A percentile compares a stretch with the other conserved stretches of the same genome.
phyloP scores from a whole-genome alignment of 139 green algal species.

The Chlorella sp. region DNA sequence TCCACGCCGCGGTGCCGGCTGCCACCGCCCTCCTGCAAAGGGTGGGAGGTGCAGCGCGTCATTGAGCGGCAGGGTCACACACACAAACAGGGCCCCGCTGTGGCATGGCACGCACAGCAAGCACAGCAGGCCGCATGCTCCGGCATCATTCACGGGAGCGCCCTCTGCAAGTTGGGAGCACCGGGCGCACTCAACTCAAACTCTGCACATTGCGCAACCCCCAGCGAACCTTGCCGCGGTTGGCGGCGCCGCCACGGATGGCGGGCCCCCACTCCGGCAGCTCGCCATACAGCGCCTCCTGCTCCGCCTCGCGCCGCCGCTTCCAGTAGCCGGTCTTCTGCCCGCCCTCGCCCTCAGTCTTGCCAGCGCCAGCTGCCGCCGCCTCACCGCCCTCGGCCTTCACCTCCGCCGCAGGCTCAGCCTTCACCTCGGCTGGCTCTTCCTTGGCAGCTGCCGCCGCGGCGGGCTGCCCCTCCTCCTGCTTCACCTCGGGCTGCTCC shows the following conservation, averaged over 20 bases:
- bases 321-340: background rate
- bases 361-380: background rate
- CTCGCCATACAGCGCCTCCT: background rate
- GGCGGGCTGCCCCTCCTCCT: slow-evolving; percentile 16
- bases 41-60: too few species aligned
- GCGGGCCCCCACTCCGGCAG: too few species aligned
- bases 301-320: background rate
- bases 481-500: background rate
- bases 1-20: slow-evolving; percentile 58
- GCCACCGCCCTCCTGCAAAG: background rate
- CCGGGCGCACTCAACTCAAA: too few species aligned
- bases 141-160: too few species aligned
- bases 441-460: background rate
- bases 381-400: background rate
- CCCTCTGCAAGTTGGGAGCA: too few species aligned
- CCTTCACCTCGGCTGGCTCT: background rate
- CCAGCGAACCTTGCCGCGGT: background rate
- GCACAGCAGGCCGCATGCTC: too few species aligned
- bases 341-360: background rate
- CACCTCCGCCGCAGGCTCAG: background rate
- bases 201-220: too few species aligned
- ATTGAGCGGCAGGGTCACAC: too few species aligned
- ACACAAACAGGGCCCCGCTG: too few species aligned
- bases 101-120: too few species aligned
- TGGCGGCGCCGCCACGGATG: too few species aligned